phyloP scores from a whole-genome alignment of 2,329 filamentous ascomycete genomes.

The Alternaria infectoria region DNA sequence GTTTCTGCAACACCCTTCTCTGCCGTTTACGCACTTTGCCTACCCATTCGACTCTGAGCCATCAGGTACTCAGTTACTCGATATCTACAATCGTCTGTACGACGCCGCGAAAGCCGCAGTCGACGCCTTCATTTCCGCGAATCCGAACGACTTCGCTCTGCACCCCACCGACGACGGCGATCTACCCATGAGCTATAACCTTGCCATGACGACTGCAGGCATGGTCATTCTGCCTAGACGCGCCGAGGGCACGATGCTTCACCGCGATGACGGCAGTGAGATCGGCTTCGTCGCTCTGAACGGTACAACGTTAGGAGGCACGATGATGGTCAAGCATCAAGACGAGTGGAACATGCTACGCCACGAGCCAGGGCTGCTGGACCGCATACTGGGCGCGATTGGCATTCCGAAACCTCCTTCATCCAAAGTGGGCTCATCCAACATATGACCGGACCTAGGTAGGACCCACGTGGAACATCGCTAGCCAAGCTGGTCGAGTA shows the following conservation, averaged over 20 bases:
- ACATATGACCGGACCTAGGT: neutral
- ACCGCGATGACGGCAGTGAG: slow-evolving; percentile 46
- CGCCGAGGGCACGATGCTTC: slow-evolving; percentile 53
- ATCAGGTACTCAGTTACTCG: slow-evolving; percentile 42
- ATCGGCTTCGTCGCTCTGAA: slow-evolving; percentile 59
- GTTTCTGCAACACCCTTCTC: slow-evolving; percentile 23
- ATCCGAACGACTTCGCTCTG: slow-evolving; percentile 38
- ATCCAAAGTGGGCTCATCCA: neutral
- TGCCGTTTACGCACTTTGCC: slow-evolving; percentile 61
- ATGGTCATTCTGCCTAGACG: slow-evolving; percentile 62
- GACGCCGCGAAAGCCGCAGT: slow-evolving; percentile 40
- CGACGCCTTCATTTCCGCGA: slow-evolving; percentile 50
- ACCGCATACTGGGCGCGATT: slow-evolving; percentile 51
- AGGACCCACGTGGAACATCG: neutral
- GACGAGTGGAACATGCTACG: slow-evolving; percentile 60
- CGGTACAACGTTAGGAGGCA: slow-evolving; percentile 63
- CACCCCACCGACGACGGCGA: slow-evolving; percentile 43
- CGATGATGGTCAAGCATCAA: slow-evolving; percentile 64
- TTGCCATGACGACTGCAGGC: slow-evolving; percentile 60
- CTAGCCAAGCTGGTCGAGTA: neutral
- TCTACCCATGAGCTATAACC: slow-evolving; percentile 62
- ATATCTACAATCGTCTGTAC: slow-evolving; percentile 45
- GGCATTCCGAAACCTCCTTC: slow-evolving; percentile 35
- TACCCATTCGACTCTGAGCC: slow-evolving; percentile 50
- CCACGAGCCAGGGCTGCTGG: slow-evolving; percentile 49